Evolutionary conservation across 2,329 filamentous ascomycete species (phyloP), one percentile per base, ranked within the genome.

Genomic region (Neofusicoccum ribis): DNA sequence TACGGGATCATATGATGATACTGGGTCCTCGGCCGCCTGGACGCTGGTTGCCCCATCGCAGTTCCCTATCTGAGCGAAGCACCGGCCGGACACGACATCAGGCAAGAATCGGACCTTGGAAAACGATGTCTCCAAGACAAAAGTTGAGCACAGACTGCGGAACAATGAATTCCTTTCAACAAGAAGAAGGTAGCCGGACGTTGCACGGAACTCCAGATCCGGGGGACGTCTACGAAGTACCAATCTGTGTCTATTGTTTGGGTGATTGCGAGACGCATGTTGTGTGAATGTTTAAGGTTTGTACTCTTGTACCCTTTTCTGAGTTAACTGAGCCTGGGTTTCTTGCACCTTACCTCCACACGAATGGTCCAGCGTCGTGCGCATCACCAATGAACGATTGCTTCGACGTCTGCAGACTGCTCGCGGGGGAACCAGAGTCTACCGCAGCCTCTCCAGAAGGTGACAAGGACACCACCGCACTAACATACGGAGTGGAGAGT

Each of bases 21-120:
- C 9, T 34, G 27, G 31, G 31, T 15, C 39, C 27, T 49, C 37
- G 27, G 43, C 20, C 34, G 41, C 20, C 31, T 34, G 31, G 20
- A 44, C 5, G 20, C 27, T 11, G 37, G 7, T 20, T 46, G 23
- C n/a, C 41, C n/a, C 15, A n/a, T 47, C 31, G 12, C 56, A 60
- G 31, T 31, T 60, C 56, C 56, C 56, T 60, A 60, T 60, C 31
- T 47, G 41, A 47, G 43, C 41, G 56, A 47, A 47, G 27, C 56
- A 36, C 56, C 43, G 56, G 23, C 11, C 56, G 43, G 36, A 36
- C 43, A 60, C 41, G 43, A 37, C 56, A 41, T 34, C 27, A 60
- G 43, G 41, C 41, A 20, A 12, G 27, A 23, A 60, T 14, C 9
- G 8, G 31, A 14, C 36, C 44, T n/a, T 27, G n/a, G 39, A 36